A percentile compares a stretch with the other conserved stretches of the same genome.
Conservation (phyloP, 148 eudicot genomes). For the Silene latifolia region DNA sequence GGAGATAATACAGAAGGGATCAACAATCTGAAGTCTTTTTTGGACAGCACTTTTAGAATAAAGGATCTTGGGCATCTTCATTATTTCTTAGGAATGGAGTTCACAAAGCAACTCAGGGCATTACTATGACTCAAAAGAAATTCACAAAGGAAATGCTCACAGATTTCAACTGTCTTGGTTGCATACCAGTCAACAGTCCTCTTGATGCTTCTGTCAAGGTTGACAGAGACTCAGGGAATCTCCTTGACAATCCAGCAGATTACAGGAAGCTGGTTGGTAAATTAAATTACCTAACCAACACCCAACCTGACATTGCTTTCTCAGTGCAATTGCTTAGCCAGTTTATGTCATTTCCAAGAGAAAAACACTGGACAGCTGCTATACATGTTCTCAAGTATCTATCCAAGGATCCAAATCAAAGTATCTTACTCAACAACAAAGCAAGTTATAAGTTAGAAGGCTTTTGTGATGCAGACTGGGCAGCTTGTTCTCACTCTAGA, state of each 20-base stretch:
- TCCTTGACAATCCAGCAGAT: background rate
- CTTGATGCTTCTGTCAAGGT: too few relatives aligned
- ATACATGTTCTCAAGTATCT: too few relatives aligned
- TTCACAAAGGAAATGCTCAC: background rate
- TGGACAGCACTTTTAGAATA: background rate
- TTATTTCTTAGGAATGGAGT: background rate
- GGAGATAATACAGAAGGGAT: background rate
- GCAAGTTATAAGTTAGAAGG: background rate
- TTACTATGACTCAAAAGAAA: background rate
- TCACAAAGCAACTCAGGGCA: too few relatives aligned
- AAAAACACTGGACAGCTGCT: too few relatives aligned
- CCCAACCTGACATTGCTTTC: background rate
- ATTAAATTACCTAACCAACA: background rate
- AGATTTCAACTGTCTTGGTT: too few relatives aligned
- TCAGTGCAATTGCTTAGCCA: background rate
- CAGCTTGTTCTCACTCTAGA: background rate
- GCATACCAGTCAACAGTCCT: too few relatives aligned
- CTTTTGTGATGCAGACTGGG: background rate
- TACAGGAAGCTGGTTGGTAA: background rate
- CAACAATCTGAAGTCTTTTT: background rate
- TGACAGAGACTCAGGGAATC: background rate
- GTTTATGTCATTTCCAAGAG: background rate
- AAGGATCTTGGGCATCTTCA: background rate
- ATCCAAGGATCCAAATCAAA: background rate
- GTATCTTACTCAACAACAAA: background rate